Conservation (phyloP, 306 rosid species). For the Quercus parvula region DNA sequence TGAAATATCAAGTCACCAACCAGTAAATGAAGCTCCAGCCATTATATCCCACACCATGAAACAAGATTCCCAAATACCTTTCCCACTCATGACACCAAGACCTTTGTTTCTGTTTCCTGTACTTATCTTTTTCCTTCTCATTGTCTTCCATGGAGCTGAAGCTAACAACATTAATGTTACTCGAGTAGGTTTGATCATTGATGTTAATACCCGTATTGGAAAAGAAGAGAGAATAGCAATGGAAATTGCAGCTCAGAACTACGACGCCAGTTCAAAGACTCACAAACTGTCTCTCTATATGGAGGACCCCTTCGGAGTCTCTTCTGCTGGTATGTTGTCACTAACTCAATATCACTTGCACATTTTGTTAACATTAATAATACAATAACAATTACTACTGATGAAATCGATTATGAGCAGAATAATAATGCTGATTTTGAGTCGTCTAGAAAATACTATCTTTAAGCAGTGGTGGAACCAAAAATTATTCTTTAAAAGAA, state of each 20-base stretch:
- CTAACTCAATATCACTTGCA: not conserved
- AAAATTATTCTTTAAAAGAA: no score
- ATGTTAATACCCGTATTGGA: not conserved
- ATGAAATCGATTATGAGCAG: no score
- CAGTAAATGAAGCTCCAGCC: no score
- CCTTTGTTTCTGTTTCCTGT: not conserved
- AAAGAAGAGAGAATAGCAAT: not conserved
- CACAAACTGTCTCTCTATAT: slow-evolving; percentile 26
- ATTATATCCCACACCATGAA: not conserved
- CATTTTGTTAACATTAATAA: no score
- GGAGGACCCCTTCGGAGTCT: slow-evolving; percentile 21
- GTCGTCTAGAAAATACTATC: no score
- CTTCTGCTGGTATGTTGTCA: slow-evolving; percentile 31
- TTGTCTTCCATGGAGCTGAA: not conserved
- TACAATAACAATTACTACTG: no score
- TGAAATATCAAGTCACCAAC: no score
- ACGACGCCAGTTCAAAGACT: not conserved
- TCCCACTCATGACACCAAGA: not conserved
- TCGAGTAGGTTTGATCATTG: not conserved
- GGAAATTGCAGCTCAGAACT: not conserved
- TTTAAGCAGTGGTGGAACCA: no score
- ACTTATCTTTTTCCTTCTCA: not conserved
- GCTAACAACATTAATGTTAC: not conserved
- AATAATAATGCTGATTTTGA: no score
- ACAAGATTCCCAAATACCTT: not conserved